Evolutionary conservation across 768 basidiomycete species (phyloP).

Genomic region (Phylloporus rhodoxanthus): DNA sequence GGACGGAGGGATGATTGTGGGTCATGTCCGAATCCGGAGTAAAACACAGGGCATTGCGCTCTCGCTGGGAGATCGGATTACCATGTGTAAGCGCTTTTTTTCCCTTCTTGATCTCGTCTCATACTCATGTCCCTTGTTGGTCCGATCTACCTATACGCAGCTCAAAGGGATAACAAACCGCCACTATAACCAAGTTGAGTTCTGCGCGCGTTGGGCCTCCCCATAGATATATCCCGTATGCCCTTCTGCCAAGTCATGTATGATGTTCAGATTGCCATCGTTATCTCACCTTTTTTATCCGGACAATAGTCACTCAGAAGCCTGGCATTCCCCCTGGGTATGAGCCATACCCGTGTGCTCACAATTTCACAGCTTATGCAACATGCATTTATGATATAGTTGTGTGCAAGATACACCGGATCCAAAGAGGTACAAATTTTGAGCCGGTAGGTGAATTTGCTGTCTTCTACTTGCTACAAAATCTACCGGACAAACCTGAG

Average conservation of each 20-base stretch:
- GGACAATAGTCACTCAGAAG: too few relatives aligned
- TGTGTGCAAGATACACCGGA: too few relatives aligned
- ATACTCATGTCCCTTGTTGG: neutral
- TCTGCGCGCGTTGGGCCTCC: neutral
- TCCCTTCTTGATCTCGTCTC: neutral
- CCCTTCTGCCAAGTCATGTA: neutral
- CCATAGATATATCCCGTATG: neutral
- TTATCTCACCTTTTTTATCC: neutral
- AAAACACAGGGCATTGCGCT: slow-evolving; percentile 98
- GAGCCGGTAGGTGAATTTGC: too few relatives aligned
- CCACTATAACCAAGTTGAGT: slow-evolving; percentile 5
- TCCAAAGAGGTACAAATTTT: too few relatives aligned
- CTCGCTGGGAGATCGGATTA: slow-evolving; percentile 87
- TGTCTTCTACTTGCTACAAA: too few relatives aligned
- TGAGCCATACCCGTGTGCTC: too few relatives aligned
- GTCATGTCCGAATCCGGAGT: slow-evolving; percentile 92
- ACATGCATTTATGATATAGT: too few relatives aligned
- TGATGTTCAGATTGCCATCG: neutral
- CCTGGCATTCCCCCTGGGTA: too few relatives aligned
- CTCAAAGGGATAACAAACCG: slow-evolving; percentile 40
- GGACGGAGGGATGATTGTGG: slow-evolving; percentile 74
- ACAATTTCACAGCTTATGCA: too few relatives aligned
- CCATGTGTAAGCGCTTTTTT: slow-evolving; percentile 38
- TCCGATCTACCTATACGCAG: slow-evolving; percentile 13
- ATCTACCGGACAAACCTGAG: too few relatives aligned